phyloP scores from a whole-genome alignment of 371 early-diverging fungal genomes.

The Thermomucor indicae-seudaticae region DNA sequence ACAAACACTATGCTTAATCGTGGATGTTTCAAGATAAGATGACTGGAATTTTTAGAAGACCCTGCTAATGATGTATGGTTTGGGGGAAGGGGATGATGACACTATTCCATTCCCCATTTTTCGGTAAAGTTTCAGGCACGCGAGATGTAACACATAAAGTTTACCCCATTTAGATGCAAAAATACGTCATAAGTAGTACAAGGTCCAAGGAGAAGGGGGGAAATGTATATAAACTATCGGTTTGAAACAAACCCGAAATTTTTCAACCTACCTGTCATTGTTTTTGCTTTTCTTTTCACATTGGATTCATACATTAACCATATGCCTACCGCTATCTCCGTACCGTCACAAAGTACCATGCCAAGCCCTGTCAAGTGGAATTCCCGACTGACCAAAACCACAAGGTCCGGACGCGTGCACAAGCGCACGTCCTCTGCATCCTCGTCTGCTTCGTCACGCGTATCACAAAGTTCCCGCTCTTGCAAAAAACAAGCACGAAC shows the following conservation, averaged over 20 bases:
- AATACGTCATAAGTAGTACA: too few species aligned
- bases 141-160: too few species aligned
- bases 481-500: not conserved
- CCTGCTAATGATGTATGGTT: too few species aligned
- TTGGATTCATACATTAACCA: not conserved
- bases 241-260: not conserved
- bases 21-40: too few species aligned
- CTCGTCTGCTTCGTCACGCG: not conserved
- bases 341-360: not conserved
- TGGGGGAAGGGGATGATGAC: too few species aligned
- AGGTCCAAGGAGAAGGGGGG: too few species aligned
- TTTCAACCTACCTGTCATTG: not conserved
- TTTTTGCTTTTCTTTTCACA: not conserved
- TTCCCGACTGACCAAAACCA: too few species aligned
- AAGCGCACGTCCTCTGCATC: conserved; percentile 13
- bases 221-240: conserved; percentile 1
- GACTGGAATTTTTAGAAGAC: too few species aligned
- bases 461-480: not conserved
- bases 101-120: too few species aligned
- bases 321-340: conserved; percentile 2
- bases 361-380: conserved; percentile 13
- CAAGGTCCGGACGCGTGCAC: conserved; percentile 8
- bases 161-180: too few species aligned
- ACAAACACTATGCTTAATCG: too few species aligned
- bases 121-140: too few species aligned